phyloP scores from a whole-genome alignment of 225 moss, liverwort and hornwort species.

The Physcomitrium patens region DNA sequence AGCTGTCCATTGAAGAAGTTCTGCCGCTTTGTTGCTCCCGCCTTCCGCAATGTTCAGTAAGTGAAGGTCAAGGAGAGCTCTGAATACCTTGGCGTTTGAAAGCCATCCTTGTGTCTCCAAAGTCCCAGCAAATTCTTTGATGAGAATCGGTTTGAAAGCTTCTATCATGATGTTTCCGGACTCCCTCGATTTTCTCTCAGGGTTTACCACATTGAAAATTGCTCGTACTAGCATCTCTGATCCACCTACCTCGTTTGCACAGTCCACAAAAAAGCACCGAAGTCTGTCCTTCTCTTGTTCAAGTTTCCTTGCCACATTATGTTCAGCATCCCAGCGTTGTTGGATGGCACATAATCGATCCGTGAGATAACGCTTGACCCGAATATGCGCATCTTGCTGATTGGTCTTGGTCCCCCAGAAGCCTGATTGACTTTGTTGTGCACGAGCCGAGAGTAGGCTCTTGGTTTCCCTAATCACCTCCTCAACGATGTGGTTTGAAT shows the following conservation, averaged over 20 bases:
- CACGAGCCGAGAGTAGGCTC: background rate
- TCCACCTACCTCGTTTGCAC: conserved; percentile 16
- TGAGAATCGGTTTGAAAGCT: background rate
- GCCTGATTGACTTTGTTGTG: background rate
- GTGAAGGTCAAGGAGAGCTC: conserved; percentile 20
- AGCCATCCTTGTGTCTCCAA: conserved; percentile 8
- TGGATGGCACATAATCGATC: background rate
- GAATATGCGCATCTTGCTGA: background rate
- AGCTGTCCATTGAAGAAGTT: background rate
- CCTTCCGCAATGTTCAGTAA: conserved; percentile 4
- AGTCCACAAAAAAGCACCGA: conserved; percentile 2
- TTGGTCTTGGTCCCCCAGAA: background rate
- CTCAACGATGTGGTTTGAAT: background rate
- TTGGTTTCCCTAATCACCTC: background rate
- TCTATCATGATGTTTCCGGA: background rate
- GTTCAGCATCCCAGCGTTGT: conserved; percentile 7
- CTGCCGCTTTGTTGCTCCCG: background rate
- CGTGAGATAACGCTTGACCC: conserved; percentile 1
- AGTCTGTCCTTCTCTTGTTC: background rate
- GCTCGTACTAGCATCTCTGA: conserved; percentile 1
- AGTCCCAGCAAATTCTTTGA: background rate
- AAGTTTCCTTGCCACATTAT: background rate
- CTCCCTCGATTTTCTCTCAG: background rate
- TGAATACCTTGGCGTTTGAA: background rate
- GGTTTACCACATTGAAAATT: background rate